phyloP scores from a whole-genome alignment of 768 basidiomycete species.

The Termitomyces eurrhizus region DNA sequence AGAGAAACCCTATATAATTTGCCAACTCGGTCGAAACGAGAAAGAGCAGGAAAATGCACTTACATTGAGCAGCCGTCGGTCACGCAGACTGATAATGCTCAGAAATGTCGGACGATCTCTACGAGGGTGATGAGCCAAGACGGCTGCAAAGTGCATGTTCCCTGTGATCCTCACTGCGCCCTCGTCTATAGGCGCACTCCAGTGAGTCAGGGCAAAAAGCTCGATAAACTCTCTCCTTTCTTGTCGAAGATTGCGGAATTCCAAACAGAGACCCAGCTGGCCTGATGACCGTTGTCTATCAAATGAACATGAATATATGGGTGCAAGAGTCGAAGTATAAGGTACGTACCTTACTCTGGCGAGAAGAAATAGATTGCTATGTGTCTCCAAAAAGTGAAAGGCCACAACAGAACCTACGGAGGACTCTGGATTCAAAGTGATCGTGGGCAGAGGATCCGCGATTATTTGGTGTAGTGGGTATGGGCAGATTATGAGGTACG shows the following conservation, averaged over 20 bases:
- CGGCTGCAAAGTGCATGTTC: not conserved
- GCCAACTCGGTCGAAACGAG: not conserved
- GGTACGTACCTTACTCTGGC: not conserved
- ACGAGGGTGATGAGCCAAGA: not conserved
- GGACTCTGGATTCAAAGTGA: not conserved
- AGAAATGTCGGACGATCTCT: not conserved
- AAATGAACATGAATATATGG: not conserved
- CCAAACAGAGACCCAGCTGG: not conserved
- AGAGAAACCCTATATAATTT: not conserved
- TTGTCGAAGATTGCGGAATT: not conserved
- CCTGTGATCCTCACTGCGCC: not conserved
- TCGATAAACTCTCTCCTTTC: not conserved
- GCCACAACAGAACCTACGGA: not conserved
- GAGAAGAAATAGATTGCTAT: not conserved
- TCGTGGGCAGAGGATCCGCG: not conserved
- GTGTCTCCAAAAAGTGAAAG: slow-evolving; percentile 3
- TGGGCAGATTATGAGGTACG: not conserved
- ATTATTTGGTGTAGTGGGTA: not conserved
- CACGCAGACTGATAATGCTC: not conserved
- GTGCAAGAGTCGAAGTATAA: not conserved
- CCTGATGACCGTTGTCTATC: not conserved
- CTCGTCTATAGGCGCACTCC: not conserved
- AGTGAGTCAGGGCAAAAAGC: not conserved
- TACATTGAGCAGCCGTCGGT: not conserved
- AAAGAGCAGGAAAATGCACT: not conserved